phyloP scores from a whole-genome alignment of 2,329 filamentous ascomycete genomes.

The Cytospora mali region DNA sequence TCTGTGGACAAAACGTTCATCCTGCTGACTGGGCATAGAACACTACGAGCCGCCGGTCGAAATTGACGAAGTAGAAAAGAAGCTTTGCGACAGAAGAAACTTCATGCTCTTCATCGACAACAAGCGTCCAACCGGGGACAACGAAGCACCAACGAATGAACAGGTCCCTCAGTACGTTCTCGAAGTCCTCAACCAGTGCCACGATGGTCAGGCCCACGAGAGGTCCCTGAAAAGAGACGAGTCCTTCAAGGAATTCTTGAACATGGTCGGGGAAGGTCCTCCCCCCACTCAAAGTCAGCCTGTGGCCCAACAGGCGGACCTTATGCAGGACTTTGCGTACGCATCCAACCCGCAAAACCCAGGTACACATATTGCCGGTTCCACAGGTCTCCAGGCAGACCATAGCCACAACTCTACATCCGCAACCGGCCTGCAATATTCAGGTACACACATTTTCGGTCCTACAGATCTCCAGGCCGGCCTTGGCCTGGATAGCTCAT shows the following conservation, averaged over 20 bases:
- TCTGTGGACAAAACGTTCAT: neutral
- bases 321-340: no score
- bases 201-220: neutral
- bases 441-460: no score
- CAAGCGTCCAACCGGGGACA: neutral
- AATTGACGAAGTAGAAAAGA: slow-evolving; percentile 3
- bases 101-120: neutral
- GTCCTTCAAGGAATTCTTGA: neutral
- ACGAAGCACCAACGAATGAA: neutral
- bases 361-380: neutral
- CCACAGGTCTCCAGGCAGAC: no score
- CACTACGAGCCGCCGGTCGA: neutral
- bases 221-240: neutral
- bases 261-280: neutral
- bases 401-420: no score
- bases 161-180: neutral
- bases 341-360: neutral
- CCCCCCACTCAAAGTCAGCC: neutral
- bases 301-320: neutral
- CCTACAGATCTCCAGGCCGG: no score
- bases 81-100: neutral
- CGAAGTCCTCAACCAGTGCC: neutral
- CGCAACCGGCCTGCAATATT: no score
- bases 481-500: no score
- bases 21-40: neutral